phyloP scores from a whole-genome alignment of 1,284 basidiomycete species.

The Pisolithus thermaeus region DNA sequence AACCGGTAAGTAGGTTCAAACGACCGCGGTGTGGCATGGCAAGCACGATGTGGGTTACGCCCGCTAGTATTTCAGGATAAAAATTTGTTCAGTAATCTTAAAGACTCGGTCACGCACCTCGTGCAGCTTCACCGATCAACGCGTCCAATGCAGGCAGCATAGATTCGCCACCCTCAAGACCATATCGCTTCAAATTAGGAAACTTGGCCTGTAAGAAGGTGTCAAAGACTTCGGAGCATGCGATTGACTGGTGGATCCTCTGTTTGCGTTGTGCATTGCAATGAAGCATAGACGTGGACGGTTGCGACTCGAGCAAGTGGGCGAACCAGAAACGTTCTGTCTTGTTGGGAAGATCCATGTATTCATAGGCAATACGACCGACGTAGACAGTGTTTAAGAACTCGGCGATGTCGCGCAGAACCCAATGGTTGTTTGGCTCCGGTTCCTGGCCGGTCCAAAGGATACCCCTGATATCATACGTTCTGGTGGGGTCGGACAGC shows the following conservation, averaged over 20 bases:
- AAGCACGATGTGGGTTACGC: constrained; percentile 66
- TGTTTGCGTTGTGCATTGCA: constrained; percentile 31
- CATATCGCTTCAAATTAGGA: constrained; percentile 80
- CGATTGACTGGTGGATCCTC: constrained; percentile 64
- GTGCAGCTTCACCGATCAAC: constrained; percentile 63
- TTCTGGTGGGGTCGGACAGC: constrained; percentile 44
- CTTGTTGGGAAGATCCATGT: constrained; percentile 80
- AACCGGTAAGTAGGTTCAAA: constrained; percentile 77
- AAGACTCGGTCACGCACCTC: constrained; percentile 36
- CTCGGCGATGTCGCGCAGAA: constrained; percentile 60
- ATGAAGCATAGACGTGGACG: constrained; percentile 18
- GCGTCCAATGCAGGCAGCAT: constrained; percentile 83
- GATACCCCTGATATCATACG: constrained; percentile 76
- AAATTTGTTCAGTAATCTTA: not conserved
- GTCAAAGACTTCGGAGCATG: constrained; percentile 76
- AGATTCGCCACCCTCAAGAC: constrained; percentile 84
- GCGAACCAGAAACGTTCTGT: constrained; percentile 83
- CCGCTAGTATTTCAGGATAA: constrained; percentile 36
- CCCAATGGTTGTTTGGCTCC: constrained; percentile 47
- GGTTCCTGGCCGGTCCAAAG: constrained; percentile 57
- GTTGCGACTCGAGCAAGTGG: constrained; percentile 67
- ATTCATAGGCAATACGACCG: constrained; percentile 83
- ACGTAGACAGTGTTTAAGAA: constrained; percentile 75
- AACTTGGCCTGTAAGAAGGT: constrained; percentile 78
- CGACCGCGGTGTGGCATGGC: constrained; percentile 87